Base-by-base conservation (phyloP, 192 early-diverging fungal species). In the Endogone sp. region DNA sequence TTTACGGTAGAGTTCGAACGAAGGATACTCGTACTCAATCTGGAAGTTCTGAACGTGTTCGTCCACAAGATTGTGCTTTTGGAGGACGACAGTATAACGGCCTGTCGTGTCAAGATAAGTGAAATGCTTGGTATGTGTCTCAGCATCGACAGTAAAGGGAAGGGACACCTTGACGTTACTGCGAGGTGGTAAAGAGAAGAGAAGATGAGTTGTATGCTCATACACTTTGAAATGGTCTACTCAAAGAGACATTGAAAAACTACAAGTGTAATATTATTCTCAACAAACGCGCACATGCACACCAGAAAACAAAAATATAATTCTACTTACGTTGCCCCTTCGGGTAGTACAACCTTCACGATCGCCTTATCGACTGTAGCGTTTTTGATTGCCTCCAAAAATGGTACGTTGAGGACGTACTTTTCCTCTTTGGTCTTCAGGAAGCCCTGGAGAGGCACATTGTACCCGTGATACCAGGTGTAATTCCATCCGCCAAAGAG, bases 401-500 rank as follows among this genome's bases (percentile, higher is more conserved):
- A 89, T 11, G 88, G 87, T 23, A 93, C 81, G 11, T 86, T 82
- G 59, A 97, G 82, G 3, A 84, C 72, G 4, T 77, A 81, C 54
- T 63, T 70, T 3, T 70, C 63, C 4, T 68, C 55, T 29, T 86
- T 64, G 20, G 82, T 77, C 56, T 85, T 90, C 29, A 97, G 64
- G 73, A 91, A 91, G 23, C 78, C 69, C 54, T 69, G 64, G 25
- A 94, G 67, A 13, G 94, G 91, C 24, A 90, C 81, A 60, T 92
- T 90, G 83, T 95, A 99, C 3, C 94, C 95, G 71, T 94, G 90
- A 73, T 90, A 90, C 94, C 94, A 99, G 20, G 91, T 93, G 71
- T 96, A 98, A 71, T 90, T 92, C 96, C 97, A 98, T n/a, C 94
- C 94, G 62, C 98, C 98, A 77, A 91, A 92, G 2, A 99, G 55